Conservation (phyloP, 78 protist genomes). For the Cavenderia fasciculata region DNA sequence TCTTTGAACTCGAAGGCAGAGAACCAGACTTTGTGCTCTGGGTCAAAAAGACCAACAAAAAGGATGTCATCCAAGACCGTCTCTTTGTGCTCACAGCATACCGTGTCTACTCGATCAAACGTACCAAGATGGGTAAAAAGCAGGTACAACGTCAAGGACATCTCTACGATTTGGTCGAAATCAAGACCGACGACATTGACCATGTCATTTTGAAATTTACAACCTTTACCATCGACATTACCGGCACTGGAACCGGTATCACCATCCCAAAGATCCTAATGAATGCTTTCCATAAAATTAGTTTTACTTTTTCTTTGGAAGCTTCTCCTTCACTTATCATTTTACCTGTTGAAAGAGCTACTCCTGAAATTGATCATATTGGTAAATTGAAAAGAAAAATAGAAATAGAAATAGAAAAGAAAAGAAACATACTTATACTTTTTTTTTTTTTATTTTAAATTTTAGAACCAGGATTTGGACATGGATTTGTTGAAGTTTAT, state of each 20-base stretch:
- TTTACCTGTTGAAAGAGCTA: slow-evolving; percentile 58
- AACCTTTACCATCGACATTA: slow-evolving; percentile 49
- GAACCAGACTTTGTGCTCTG: slow-evolving; percentile 64
- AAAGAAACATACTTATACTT: not conserved
- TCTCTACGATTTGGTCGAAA: slow-evolving; percentile 63
- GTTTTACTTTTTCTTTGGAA: slow-evolving; percentile 64
- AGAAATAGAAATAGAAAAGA: too few relatives aligned
- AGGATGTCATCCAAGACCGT: slow-evolving; percentile 73
- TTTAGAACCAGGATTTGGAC: slow-evolving; percentile 51
- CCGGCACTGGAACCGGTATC: slow-evolving; percentile 39
- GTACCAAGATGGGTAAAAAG: slow-evolving; percentile 59
- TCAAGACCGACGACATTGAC: slow-evolving; percentile 69
- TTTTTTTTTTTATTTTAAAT: not conserved
- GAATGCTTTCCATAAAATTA: slow-evolving; percentile 66
- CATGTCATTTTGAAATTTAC: slow-evolving; percentile 46
- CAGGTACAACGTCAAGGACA: slow-evolving; percentile 66
- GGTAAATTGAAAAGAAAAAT: too few relatives aligned
- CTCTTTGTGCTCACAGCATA: slow-evolving; percentile 59
- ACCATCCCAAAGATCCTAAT: slow-evolving; percentile 60
- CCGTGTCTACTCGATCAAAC: slow-evolving; percentile 59
- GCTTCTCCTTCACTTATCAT: slow-evolving; percentile 57
- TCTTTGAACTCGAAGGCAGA: slow-evolving; percentile 62
- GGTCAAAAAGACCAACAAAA: slow-evolving; percentile 75
- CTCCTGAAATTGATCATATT: slow-evolving; percentile 54
- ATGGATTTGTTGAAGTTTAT: slow-evolving; percentile 73